Percentiles rank a stretch among this genome's conserved stretches.
Evolutionary conservation across 2,329 filamentous ascomycete species (phyloP).

Genomic region (Fusarium sp.): DNA sequence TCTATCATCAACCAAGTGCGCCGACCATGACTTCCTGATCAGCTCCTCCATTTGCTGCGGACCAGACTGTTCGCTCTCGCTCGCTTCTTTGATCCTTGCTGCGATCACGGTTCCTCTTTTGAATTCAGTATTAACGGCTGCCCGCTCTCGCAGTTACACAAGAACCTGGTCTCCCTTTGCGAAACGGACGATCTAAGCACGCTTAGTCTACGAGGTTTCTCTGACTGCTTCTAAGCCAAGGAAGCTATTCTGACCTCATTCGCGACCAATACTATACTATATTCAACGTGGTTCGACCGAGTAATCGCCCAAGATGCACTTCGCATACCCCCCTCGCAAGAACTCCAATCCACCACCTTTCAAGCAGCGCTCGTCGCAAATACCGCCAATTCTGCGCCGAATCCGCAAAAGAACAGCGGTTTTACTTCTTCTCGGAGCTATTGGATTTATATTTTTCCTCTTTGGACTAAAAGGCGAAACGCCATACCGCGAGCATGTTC

Average conservation of each 20-base stretch:
- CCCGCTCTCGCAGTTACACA: constrained; percentile 23
- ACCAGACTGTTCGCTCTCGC: constrained; percentile 15
- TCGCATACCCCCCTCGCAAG: constrained; percentile 88
- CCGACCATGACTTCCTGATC: constrained; percentile 28
- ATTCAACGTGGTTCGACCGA: neutral
- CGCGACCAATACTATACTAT: neutral
- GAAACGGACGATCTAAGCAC: constrained; percentile 12
- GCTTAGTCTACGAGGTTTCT: constrained; percentile 6
- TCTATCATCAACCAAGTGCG: constrained; percentile 32
- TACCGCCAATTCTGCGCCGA: constrained; percentile 65
- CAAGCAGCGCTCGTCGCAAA: constrained; percentile 66
- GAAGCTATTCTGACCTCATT: neutral
- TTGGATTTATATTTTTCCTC: constrained; percentile 71
- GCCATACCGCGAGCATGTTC: constrained; percentile 51
- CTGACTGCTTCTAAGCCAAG: neutral
- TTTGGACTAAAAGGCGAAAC: constrained; percentile 49
- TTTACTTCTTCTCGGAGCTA: constrained; percentile 62
- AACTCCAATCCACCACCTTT: constrained; percentile 80
- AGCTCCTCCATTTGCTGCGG: neutral
- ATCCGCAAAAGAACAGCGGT: constrained; percentile 70
- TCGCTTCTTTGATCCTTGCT: constrained; percentile 17
- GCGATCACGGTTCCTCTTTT: neutral
- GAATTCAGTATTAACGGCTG: neutral
- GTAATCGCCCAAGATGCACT: constrained; percentile 74
- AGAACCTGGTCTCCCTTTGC: constrained; percentile 4